Evolutionary conservation across 495 filamentous ascomycete genomes (phyloP).

Genomic region (Lindgomyces ingoldianus): DNA sequence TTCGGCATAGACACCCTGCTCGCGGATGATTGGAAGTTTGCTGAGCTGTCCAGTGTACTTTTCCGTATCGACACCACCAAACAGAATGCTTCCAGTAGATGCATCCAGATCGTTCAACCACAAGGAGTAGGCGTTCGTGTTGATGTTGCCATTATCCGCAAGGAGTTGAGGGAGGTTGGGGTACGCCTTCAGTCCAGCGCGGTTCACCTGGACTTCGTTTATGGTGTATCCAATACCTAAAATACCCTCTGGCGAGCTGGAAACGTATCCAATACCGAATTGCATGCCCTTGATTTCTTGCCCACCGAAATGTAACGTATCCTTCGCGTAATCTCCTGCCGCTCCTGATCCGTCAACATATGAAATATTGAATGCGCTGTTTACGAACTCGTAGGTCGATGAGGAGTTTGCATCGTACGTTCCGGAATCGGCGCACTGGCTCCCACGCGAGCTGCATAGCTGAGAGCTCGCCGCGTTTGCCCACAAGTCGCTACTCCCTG

Average conservation of each 20-base stretch:
- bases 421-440: slow-evolving; percentile 43
- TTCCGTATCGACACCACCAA: slow-evolving; percentile 84
- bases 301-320: slow-evolving; percentile 70
- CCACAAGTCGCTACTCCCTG: slow-evolving; percentile 87
- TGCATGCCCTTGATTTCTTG: slow-evolving; percentile 65
- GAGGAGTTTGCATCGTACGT: slow-evolving; percentile 68
- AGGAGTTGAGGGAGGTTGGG: slow-evolving; percentile 77
- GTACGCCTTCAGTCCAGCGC: slow-evolving; percentile 62
- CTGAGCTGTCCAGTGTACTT: slow-evolving; percentile 72
- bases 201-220: slow-evolving; percentile 77
- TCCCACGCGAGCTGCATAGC: slow-evolving; percentile 53
- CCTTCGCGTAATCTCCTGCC: slow-evolving; percentile 78
- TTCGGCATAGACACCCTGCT: slow-evolving; percentile 57
- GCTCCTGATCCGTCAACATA: slow-evolving; percentile 88
- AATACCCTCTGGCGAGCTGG: slow-evolving; percentile 73
- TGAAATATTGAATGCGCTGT: slow-evolving; percentile 81
- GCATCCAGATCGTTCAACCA: slow-evolving; percentile 81
- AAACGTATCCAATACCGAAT: slow-evolving; percentile 82
- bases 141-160: slow-evolving; percentile 67
- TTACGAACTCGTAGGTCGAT: slow-evolving; percentile 76
- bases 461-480: slow-evolving; percentile 67
- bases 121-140: slow-evolving; percentile 80
- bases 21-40: slow-evolving; percentile 67
- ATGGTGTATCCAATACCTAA: slow-evolving; percentile 85
- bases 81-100: slow-evolving; percentile 76